phyloP scores from a whole-genome alignment of 257 asterid genomes.

The Craterostigma plantagineum region DNA sequence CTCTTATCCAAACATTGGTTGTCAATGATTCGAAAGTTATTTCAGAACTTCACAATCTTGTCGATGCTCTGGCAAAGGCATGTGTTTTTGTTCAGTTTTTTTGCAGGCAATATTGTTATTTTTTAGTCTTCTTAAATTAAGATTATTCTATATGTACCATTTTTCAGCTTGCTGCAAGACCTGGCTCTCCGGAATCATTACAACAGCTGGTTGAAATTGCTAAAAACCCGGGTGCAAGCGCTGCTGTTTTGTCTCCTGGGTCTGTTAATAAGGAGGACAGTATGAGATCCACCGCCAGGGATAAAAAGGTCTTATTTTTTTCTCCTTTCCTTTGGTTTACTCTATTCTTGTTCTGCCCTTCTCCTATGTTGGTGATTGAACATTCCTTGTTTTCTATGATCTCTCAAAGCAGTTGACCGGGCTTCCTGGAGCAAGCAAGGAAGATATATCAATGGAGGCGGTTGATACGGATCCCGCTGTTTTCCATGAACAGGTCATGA shows the following conservation, averaged over 20 bases:
- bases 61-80: constrained; percentile 89
- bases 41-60: constrained; percentile 78
- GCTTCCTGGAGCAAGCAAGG: constrained; percentile 36
- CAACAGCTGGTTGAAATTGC: constrained; percentile 89
- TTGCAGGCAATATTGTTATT: constrained; percentile 3
- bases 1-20: constrained; percentile 63
- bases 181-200: constrained; percentile 91
- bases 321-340: neutral
- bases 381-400: constrained; percentile 1
- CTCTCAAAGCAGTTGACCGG: constrained; percentile 36
- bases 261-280: constrained; percentile 49
- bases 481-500: constrained; percentile 57
- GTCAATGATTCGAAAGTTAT: constrained; percentile 47
- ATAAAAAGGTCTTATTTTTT: constrained; percentile 56
- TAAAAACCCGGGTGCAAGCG: constrained; percentile 44
- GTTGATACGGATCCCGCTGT: constrained; percentile 66
- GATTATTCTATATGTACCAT: constrained; percentile 13
- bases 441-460: constrained; percentile 32
- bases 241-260: constrained; percentile 30
- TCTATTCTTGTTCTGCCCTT: neutral
- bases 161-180: constrained; percentile 88
- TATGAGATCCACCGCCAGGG: constrained; percentile 47
- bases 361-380: neutral
- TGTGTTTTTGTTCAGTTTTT: constrained; percentile 6
- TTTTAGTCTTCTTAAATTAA: constrained; percentile 3